phyloP scores from a whole-genome alignment of 176 grass and related monocot species.

The Eragrostis curvula region DNA sequence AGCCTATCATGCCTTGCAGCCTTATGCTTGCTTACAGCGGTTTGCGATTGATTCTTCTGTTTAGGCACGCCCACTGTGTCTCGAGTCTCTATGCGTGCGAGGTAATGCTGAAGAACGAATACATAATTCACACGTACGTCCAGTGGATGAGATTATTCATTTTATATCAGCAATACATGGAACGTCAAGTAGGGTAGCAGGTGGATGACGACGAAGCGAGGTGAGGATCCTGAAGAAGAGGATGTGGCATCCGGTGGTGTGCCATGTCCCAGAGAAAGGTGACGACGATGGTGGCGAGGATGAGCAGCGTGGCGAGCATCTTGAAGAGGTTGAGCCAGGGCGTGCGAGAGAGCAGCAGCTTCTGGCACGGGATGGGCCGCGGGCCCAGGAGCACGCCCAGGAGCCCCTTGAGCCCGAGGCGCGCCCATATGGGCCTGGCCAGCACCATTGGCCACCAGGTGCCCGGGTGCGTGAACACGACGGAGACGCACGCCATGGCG shows the following conservation, averaged over 20 bases:
- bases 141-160: neutral
- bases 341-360: conserved; percentile 34
- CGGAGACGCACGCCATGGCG: conserved; percentile 40
- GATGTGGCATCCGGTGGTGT: neutral
- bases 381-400: conserved; percentile 21
- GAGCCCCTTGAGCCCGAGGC: conserved; percentile 26
- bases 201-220: neutral
- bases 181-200: conserved; percentile 10
- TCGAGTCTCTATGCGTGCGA: too few species aligned
- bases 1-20: neutral
- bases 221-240: neutral
- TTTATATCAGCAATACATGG: too few species aligned
- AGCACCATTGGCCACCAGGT: conserved; percentile 32
- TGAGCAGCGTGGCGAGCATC: conserved; percentile 36
- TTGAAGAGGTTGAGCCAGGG: conserved; percentile 41
- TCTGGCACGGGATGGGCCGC: conserved; percentile 33
- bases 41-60: too few species aligned
- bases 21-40: too few species aligned
- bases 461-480: conserved; percentile 33
- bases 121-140: neutral
- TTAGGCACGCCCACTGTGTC: too few species aligned
- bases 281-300: conserved; percentile 28
- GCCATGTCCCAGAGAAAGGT: conserved; percentile 23
- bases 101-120: neutral
- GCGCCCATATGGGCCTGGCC: conserved; percentile 28